Base-by-base conservation (phyloP, 2,329 filamentous ascomycete species). In the Pyrenophora seminiperda region DNA sequence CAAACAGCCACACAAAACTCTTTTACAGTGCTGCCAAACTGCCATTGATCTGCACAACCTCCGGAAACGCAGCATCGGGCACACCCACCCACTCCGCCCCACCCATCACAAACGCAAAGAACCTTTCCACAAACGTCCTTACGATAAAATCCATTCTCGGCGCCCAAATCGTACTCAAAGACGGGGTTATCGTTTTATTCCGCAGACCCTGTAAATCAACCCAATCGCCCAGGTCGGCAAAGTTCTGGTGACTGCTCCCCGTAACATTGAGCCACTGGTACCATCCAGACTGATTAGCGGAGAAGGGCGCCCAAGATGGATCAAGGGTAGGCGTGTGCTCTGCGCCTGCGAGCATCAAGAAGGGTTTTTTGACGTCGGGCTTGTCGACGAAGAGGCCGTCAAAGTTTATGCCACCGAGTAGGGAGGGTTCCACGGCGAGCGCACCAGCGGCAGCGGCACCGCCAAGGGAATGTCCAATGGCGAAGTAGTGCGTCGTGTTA, bases 211-310 rank as follows among this genome's bases (percentile, higher is more conserved):
- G 46, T 7, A 63, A 34, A 43, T 68, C 64, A 1, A 66, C 56
- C 60, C 64, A 63, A 10, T 56, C 34, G 15, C 50, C 47, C 11
- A 68, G 14, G 49, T 68, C 66, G 10, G 55, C 49, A 30, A 58
- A 65, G 19, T 66, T 58, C 13, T 58, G 51, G 42, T 68, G 66
- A 13, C 18, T 27, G 0, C 51, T 47, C 1, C 63, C 59, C 0
- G 40, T 53, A 13, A 67, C 46, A 14, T 55, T 61, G 14, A 63
- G 24, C 54, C 56, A 62, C 14, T 58, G 46, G 33, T 52, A 58
- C 64, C 63, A 67, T 7, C 62, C 63, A 10, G 54, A 49, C 44
- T 65, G 60, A 18, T 56, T 58, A 1, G 33, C 27, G 3, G 53
- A 53, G 17, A 68, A 68, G 0, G 37, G 32, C 7, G 50, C 20